Conservation (phyloP, 805 yeast species). For the Monosporozyma unispora region DNA sequence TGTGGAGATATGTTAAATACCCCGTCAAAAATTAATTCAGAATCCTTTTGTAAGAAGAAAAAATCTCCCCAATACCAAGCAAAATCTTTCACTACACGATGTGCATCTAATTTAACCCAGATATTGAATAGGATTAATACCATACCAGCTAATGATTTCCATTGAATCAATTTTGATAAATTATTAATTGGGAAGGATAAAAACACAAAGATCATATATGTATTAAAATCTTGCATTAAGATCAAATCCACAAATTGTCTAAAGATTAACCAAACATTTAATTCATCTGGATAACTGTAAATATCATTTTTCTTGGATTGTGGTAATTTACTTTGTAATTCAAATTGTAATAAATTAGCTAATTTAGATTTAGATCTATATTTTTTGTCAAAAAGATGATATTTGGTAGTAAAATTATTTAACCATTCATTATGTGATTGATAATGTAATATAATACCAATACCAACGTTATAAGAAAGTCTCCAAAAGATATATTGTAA, state of each 20-base stretch:
- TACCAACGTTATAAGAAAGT: slow-evolving; percentile 66
- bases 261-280: slow-evolving; percentile 75
- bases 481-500: slow-evolving; percentile 66
- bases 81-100: slow-evolving; percentile 76
- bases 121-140: slow-evolving; percentile 59
- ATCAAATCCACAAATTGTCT: slow-evolving; percentile 73
- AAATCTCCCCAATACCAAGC: slow-evolving; percentile 97
- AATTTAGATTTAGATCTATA: slow-evolving; percentile 17
- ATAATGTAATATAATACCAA: slow-evolving; percentile 55
- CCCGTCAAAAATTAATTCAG: slow-evolving; percentile 73
- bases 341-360: slow-evolving; percentile 37
- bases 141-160: slow-evolving; percentile 52
- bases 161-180: slow-evolving; percentile 34
- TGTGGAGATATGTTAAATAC: slow-evolving; percentile 86
- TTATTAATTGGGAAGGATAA: slow-evolving; percentile 38
- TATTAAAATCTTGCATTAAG: slow-evolving; percentile 74
- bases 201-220: slow-evolving; percentile 56
- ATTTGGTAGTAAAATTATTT: slow-evolving; percentile 42
- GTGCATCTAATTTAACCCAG: slow-evolving; percentile 84
- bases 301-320: slow-evolving; percentile 20
- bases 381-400: slow-evolving; percentile 36
- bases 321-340: slow-evolving; percentile 31
- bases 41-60: slow-evolving; percentile 64
- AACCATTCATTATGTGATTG: slow-evolving; percentile 54
- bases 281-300: slow-evolving; percentile 53